Conservation (phyloP, 768 basidiomycete genomes). For the Russula griseocarnosa region DNA sequence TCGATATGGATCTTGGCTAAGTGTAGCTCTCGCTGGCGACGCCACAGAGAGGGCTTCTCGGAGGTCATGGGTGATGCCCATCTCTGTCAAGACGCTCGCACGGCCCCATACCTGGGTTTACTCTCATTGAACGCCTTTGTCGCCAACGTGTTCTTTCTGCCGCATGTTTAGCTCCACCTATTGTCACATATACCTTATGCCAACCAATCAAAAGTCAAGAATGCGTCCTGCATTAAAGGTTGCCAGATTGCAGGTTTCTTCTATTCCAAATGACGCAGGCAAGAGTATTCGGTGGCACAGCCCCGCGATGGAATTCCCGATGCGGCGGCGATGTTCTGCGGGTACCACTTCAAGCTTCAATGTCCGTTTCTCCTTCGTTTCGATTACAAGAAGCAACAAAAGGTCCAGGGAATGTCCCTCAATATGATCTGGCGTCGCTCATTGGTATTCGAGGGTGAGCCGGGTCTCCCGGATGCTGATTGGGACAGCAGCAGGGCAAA, state of each 20-base stretch:
- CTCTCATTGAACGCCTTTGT: neutral
- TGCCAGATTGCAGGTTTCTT: neutral
- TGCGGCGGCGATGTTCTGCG: neutral
- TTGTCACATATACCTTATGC: neutral
- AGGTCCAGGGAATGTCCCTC: neutral
- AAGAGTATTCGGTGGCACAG: constrained; percentile 13
- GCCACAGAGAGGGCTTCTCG: neutral
- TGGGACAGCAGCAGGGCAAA: constrained; percentile 11
- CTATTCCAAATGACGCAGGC: neutral
- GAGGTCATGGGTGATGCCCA: neutral
- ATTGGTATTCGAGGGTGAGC: constrained; percentile 15
- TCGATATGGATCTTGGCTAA: constrained; percentile 22
- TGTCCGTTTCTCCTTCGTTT: neutral
- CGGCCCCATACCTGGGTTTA: neutral
- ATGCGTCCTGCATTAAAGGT: neutral
- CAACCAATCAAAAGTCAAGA: neutral
- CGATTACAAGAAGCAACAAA: neutral
- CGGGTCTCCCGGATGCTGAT: constrained; percentile 7
- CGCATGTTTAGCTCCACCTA: constrained; percentile 15
- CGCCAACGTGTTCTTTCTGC: neutral
- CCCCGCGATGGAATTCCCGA: constrained; percentile 2
- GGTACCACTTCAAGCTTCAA: neutral
- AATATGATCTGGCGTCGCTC: neutral
- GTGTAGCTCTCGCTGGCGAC: neutral
- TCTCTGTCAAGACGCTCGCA: neutral